Evolutionary conservation across 2,329 filamentous ascomycete species (phyloP), one percentile per base, ranked within the genome.

Genomic region (Lachnellula suecica): DNA sequence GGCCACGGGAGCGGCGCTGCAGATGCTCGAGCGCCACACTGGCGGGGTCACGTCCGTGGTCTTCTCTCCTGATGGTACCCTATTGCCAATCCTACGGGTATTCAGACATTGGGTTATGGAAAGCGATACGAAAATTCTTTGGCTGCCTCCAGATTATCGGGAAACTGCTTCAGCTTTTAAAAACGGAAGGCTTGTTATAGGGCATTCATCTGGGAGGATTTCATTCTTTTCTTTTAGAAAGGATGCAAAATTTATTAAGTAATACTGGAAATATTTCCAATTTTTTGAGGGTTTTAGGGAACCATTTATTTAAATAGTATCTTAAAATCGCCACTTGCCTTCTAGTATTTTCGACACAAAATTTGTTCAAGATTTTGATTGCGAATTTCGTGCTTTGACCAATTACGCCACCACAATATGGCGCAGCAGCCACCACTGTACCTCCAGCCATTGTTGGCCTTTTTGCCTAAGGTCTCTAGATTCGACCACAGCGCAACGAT

Each of bases 351-450:
- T 6, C 27, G 27, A 6, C 27, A 29, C 13, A 29, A 29, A 29
- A 29, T n/a, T n/a, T n/a, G n/a, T n/a, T n/a, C n/a, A n/a, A 13
- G 27, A 29, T 6, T 7, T 29, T 29, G 7, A 7, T 29, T 29
- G 27, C 13, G 27, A 29, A 29, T 29, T 29, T 29, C 27, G 27
- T 6, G 13, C 13, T 29, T 29, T 29, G 6, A 7, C 7, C 27
- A 20, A 23, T 75, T 72, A 2, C 74, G 73, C 22, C 76, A 85
- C 19, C 72, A 72, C 27, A 29, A n/a, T n/a, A n/a, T n/a, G 27
- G 13, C 27, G 27, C 27, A 29, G 7, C 27, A 52, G 38, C n/a
- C n/a, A 42, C 37, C 37, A 22, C 15, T 23, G 38, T n/a, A 19
- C 11, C 38, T 20, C 19, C n/a, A n/a, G n/a, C n/a, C n/a, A n/a